Conservation (phyloP, 108 stramenopile species). For the Chaetoceros tenuissimus region DNA sequence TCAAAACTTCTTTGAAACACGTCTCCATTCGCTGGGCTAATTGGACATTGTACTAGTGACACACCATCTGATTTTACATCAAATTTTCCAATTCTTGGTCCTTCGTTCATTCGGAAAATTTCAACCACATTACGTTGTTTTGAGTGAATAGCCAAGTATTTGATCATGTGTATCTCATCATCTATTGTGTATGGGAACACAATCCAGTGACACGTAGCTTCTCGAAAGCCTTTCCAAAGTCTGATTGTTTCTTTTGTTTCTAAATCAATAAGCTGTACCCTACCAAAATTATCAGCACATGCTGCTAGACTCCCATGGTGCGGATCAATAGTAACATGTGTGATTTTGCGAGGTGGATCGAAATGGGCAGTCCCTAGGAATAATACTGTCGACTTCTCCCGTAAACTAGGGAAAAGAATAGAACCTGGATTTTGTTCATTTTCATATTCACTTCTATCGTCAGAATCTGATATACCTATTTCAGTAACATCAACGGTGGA, state of each 20-base stretch:
- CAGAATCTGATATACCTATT: not conserved
- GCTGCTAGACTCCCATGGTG: constrained; percentile 47
- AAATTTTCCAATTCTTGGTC: constrained; percentile 33
- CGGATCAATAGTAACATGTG: constrained; percentile 55
- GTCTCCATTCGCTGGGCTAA: not conserved
- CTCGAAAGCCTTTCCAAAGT: constrained; percentile 82
- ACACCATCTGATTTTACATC: not conserved
- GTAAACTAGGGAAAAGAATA: constrained; percentile 30
- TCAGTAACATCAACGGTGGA: no score
- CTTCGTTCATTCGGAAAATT: constrained; percentile 51
- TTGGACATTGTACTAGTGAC: not conserved
- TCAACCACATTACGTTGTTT: constrained; percentile 58
- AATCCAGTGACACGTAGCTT: constrained; percentile 56
- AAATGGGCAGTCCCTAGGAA: constrained; percentile 39
- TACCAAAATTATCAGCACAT: constrained; percentile 60
- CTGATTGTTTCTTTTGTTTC: constrained; percentile 64
- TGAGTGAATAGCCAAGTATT: constrained; percentile 67
- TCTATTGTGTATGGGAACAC: constrained; percentile 23
- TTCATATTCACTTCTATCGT: not conserved
- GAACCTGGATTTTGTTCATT: not conserved
- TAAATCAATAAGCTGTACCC: constrained; percentile 66
- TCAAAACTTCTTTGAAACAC: not conserved
- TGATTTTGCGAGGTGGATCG: constrained; percentile 64
- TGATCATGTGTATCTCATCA: constrained; percentile 5
- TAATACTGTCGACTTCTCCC: constrained; percentile 20